A percentile compares a stretch with the other conserved stretches of the same genome.
phyloP scores from a whole-genome alignment of 2,329 filamentous ascomycete genomes.

The Hymenoscyphus salicellus region DNA sequence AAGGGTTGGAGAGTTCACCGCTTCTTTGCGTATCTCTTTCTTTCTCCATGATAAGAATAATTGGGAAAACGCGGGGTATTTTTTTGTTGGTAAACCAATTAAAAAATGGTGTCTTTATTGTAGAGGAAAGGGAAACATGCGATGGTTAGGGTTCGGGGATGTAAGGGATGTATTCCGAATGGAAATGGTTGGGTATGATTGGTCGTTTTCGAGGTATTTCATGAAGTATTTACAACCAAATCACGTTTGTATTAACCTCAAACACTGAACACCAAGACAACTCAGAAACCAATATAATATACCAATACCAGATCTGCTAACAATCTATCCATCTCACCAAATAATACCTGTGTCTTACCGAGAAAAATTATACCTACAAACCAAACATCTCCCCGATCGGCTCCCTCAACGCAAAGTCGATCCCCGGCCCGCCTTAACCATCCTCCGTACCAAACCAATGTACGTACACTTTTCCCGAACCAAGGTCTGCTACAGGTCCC shows the following conservation, averaged over 20 bases:
- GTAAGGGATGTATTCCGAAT: neutral
- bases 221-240: neutral
- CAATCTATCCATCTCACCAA: neutral
- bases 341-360: neutral
- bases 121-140: too few relatives aligned
- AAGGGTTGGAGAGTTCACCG: slow-evolving; percentile 1
- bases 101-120: neutral
- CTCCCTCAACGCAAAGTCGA: neutral
- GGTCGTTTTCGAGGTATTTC: neutral
- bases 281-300: neutral
- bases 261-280: neutral
- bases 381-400: neutral
- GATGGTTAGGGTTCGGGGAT: neutral
- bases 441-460: neutral
- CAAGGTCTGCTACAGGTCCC: neutral
- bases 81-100: neutral
- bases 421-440: neutral
- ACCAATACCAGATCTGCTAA: neutral
- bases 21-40: neutral
- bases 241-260: neutral
- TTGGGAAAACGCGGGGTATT: neutral
- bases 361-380: neutral
- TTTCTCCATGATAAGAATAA: neutral
- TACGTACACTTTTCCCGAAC: neutral
- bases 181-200: neutral